Conservation (phyloP, 2,329 filamentous ascomycete genomes). For the Apiospora rasikravindrae region DNA sequence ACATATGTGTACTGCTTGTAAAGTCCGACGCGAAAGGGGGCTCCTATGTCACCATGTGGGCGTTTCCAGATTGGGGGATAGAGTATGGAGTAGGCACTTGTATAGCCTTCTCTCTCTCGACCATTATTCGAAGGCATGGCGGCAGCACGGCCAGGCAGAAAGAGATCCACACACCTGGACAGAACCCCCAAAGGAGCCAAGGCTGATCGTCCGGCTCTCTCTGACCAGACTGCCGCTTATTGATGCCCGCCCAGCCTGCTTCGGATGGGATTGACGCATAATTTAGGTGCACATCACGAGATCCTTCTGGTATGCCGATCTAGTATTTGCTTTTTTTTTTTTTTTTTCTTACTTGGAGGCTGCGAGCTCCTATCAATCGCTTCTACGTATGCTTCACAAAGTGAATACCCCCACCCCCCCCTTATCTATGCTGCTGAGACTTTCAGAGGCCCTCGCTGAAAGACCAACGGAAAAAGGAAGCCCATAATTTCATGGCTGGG, state of each 20-base stretch:
- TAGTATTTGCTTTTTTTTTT: not conserved
- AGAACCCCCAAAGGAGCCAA: conserved; percentile 2
- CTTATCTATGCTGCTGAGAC: not conserved
- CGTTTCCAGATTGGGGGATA: not conserved
- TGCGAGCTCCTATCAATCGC: not conserved
- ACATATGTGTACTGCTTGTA: not conserved
- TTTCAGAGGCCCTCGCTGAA: not conserved
- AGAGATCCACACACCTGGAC: not conserved
- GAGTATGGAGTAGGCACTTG: not conserved
- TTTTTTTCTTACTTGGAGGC: not conserved
- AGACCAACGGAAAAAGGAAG: not conserved
- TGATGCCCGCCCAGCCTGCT: not conserved
- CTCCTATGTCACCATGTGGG: not conserved
- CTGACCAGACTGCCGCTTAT: not conserved
- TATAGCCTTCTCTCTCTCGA: not conserved
- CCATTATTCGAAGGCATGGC: not conserved
- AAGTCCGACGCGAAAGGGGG: conserved; percentile 1
- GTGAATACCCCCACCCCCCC: not conserved
- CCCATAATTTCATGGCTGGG: conserved; percentile 1
- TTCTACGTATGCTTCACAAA: not conserved
- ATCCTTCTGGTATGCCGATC: not conserved
- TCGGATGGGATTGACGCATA: not conserved
- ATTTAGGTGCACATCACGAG: not conserved
- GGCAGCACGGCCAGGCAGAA: not conserved
- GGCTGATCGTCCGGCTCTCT: conserved; percentile 8